Evolutionary conservation across 2,329 filamentous ascomycete genomes (phyloP), one percentile per base, ranked within the genome.

Genomic region (Claviceps citrina): DNA sequence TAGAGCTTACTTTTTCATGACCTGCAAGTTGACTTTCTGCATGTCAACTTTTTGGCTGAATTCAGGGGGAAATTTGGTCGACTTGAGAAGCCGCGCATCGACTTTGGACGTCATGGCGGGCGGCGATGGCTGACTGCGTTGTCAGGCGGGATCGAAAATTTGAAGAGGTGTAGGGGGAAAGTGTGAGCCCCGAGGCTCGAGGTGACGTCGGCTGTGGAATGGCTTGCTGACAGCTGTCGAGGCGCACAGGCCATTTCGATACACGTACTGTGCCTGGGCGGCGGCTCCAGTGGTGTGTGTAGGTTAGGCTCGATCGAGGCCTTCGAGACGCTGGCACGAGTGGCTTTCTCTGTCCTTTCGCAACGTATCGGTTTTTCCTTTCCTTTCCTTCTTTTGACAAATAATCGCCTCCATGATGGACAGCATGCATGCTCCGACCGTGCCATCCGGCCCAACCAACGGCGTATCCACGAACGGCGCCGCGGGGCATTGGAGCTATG

Each of bases 11-110:
- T 91, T 93, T 71, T 95, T 95, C 78, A 98, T 93, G 41, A 98
- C 84, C 60, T 93, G 85, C 38, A 94, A 70, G 57, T 98, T 95
- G 61, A 98, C 86, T 66, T 96, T 96, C 51, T 79, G 76, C 76
- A 93, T 94, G 66, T 98, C 87, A 48, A 98, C 91, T 67, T 95
- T 95, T 58, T 84, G 78, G 56, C 75, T 89, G 65, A 96, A 98
- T 56, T 95, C 86, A 7, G 80, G 72, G 34, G 91, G 91, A 48
- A 95, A 96, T 56, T 93, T 95, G 41, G 87, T 96, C 60, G 80
- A 79, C 70, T 81, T 84, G 42, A 95, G 67, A 53, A 93, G 74
- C 68, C 93, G 93, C 48, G 83, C 80, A 61, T 95, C 89, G 46
- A 91, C 84, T 48, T 77, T 82, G 40, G 81, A 79, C 51, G 84